Conservation (phyloP, 208 protist genomes). For the Leishmania gerbilli region DNA sequence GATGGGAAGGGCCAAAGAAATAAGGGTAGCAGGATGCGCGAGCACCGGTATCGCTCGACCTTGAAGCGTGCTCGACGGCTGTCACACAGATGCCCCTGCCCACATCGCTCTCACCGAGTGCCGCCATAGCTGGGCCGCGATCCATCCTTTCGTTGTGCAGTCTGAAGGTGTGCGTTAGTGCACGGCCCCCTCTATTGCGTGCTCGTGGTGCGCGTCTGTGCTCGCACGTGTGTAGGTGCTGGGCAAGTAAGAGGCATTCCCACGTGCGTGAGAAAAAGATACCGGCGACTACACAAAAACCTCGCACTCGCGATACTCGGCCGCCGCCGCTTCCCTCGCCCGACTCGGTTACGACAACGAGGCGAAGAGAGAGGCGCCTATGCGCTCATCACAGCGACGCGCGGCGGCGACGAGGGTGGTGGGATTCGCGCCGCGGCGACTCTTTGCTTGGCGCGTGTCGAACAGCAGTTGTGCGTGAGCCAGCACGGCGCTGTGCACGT, state of each 20-base stretch:
- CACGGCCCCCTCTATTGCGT: not conserved
- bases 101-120: not conserved
- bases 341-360: not conserved
- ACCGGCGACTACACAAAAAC: not conserved
- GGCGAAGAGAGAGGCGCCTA: constrained; percentile 17
- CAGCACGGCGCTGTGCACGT: constrained; percentile 17
- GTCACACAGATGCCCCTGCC: not conserved
- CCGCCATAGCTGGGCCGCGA: not conserved
- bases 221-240: not conserved
- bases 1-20: not conserved
- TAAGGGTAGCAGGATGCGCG: not conserved
- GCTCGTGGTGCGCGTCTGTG: not conserved
- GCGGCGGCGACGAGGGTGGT: constrained; percentile 40
- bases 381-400: constrained; percentile 43
- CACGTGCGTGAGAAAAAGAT: not conserved
- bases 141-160: not conserved
- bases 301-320: not conserved
- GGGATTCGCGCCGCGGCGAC: constrained; percentile 24
- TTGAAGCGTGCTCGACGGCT: not conserved
- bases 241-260: not conserved
- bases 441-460: constrained; percentile 37
- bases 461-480: constrained; percentile 27
- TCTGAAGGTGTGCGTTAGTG: not conserved
- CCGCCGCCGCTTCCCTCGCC: not conserved
- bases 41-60: not conserved